phyloP scores from a whole-genome alignment of 169 alveolate species.

The Plasmodium ovale region DNA sequence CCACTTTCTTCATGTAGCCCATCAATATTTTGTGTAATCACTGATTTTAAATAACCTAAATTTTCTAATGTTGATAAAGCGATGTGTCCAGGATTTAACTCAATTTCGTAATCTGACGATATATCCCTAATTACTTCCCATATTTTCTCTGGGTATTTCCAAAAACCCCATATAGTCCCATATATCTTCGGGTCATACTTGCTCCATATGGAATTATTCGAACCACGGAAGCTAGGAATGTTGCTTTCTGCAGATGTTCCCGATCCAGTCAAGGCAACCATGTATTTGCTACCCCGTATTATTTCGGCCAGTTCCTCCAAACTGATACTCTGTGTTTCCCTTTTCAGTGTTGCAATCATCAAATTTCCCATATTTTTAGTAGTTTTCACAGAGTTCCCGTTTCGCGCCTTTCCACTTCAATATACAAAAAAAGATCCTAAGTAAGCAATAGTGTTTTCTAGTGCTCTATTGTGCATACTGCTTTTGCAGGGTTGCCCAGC shows the following conservation, averaged over 20 bases:
- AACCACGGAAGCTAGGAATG: slow-evolving; percentile 57
- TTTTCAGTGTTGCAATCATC: slow-evolving; percentile 20
- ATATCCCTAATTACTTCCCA: slow-evolving; percentile 72
- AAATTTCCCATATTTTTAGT: slow-evolving; percentile 32
- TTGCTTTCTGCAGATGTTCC: slow-evolving; percentile 74
- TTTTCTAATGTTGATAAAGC: slow-evolving; percentile 60
- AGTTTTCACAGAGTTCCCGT: neutral
- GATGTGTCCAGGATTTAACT: slow-evolving; percentile 35
- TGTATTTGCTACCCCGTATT: slow-evolving; percentile 26
- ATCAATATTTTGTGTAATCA: slow-evolving; percentile 66
- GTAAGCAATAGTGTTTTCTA: too few relatives aligned
- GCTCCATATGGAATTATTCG: slow-evolving; percentile 49
- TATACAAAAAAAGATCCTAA: too few relatives aligned
- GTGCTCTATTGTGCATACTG: neutral
- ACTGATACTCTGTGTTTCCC: slow-evolving; percentile 33
- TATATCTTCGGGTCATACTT: slow-evolving; percentile 60
- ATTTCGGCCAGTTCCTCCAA: slow-evolving; percentile 52
- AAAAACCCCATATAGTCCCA: slow-evolving; percentile 73
- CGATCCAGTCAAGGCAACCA: slow-evolving; percentile 71
- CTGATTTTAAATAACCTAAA: slow-evolving; percentile 57
- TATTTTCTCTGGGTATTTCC: slow-evolving; percentile 66
- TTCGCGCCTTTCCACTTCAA: too few relatives aligned
- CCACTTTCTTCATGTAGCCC: slow-evolving; percentile 74
- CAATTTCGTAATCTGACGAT: slow-evolving; percentile 63
- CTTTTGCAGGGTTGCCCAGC: too few relatives aligned